A percentile compares a stretch with the other conserved stretches of the same genome.
Evolutionary conservation across 2,329 filamentous ascomycete genomes (phyloP).

Genomic region (Monosporascus sp.): DNA sequence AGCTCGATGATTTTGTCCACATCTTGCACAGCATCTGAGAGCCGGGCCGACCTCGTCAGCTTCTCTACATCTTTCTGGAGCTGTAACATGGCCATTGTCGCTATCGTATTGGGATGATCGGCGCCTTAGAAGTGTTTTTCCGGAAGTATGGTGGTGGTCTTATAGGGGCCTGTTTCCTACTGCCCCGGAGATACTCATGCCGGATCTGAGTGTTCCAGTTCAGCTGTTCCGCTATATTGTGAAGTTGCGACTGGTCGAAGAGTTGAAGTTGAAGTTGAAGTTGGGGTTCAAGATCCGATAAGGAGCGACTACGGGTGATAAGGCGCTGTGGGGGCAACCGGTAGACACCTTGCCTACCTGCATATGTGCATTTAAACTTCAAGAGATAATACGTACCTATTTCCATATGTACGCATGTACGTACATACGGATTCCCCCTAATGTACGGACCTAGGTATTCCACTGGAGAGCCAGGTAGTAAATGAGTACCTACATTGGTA

Average conservation of each 20-base stretch:
- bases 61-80: constrained; percentile 71
- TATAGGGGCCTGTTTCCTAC: background rate
- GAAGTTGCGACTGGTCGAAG: background rate
- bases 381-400: too few relatives aligned
- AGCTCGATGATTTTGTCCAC: constrained; percentile 79
- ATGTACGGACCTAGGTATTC: too few relatives aligned
- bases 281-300: too few relatives aligned
- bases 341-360: too few relatives aligned
- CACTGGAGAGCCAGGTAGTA: too few relatives aligned
- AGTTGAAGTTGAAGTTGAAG: too few relatives aligned
- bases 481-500: too few relatives aligned
- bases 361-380: too few relatives aligned
- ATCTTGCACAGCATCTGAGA: constrained; percentile 67
- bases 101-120: constrained; percentile 4
- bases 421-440: too few relatives aligned
- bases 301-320: background rate
- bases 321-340: background rate
- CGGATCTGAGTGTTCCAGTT: background rate
- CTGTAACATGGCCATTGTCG: constrained; percentile 41
- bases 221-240: background rate
- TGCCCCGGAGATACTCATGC: background rate
- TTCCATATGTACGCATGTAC: too few relatives aligned
- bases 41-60: constrained; percentile 63
- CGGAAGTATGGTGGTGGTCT: background rate
- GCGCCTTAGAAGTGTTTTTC: too few relatives aligned